Evolutionary conservation across 2,329 filamentous ascomycete species (phyloP).

Genomic region (Cryphonectria carpinicola): DNA sequence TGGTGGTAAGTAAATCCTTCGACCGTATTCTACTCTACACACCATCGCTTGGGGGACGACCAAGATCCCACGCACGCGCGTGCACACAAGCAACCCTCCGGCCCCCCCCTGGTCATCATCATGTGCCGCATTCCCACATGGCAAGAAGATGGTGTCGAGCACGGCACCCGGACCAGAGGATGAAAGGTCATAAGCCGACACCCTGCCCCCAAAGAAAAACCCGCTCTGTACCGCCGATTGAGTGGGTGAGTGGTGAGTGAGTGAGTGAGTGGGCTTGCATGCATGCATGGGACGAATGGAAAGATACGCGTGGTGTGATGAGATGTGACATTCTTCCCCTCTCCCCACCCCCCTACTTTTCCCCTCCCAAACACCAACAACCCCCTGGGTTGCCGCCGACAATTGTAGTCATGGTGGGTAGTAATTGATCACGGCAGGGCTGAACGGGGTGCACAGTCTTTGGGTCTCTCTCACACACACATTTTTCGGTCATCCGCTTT

Average conservation of each 20-base stretch:
- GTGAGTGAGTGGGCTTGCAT: background rate
- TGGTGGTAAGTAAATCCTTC: conserved; percentile 1
- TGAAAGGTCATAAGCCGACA: background rate
- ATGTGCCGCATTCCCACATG: conserved; percentile 13
- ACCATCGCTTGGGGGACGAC: background rate
- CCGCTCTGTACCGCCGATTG: background rate
- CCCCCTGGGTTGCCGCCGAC: background rate
- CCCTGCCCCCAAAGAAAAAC: background rate
- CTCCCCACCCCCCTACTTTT: background rate
- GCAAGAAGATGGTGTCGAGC: conserved; percentile 14
- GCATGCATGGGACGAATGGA: background rate
- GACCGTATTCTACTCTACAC: conserved; percentile 4
- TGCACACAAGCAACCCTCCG: background rate
- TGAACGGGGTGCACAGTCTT: conserved; percentile 8
- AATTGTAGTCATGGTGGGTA: background rate
- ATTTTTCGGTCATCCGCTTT: background rate
- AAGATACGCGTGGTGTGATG: background rate
- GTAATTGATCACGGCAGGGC: conserved; percentile 1
- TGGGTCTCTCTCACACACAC: background rate
- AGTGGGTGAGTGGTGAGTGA: background rate
- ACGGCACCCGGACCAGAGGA: background rate
- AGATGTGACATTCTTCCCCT: background rate
- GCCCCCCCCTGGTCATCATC: background rate
- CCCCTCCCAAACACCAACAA: background rate
- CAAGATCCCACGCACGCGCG: background rate